Evolutionary conservation across 805 yeast species (phyloP).

Genomic region (Candida silvatica): DNA sequence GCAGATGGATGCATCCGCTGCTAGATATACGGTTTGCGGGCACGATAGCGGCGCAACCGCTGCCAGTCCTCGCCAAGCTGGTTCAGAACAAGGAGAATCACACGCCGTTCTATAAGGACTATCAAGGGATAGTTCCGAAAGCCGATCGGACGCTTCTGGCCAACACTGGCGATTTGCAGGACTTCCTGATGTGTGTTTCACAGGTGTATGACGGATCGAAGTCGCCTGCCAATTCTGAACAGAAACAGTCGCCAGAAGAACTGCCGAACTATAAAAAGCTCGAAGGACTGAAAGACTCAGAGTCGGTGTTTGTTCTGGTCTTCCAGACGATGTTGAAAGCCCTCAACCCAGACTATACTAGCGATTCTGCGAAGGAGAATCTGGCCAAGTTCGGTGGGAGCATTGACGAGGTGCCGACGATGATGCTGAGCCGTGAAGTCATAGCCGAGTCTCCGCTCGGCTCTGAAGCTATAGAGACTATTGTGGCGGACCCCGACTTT

Average conservation of each 20-base stretch:
- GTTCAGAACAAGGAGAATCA: background rate
- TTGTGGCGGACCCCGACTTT: slow-evolving; percentile 6
- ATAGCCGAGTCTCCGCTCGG: background rate
- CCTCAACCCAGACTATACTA: slow-evolving; percentile 8
- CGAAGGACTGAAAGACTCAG: slow-evolving; percentile 15
- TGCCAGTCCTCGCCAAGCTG: background rate
- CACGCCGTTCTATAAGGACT: slow-evolving; percentile 5
- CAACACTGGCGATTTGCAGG: slow-evolving; percentile 5
- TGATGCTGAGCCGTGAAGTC: slow-evolving; percentile 6
- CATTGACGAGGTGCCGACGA: slow-evolving; percentile 2
- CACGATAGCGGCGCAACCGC: too few relatives aligned
- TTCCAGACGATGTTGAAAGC: slow-evolving; percentile 12
- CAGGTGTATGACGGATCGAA: background rate
- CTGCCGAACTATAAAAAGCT: slow-evolving; percentile 3
- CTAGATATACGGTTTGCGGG: too few relatives aligned
- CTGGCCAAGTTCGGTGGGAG: slow-evolving; percentile 2
- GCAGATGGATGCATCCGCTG: too few relatives aligned
- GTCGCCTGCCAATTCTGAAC: background rate
- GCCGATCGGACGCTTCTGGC: background rate
- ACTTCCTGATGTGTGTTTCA: slow-evolving; percentile 3
- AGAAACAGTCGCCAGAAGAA: background rate
- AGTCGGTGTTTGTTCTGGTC: slow-evolving; percentile 17
- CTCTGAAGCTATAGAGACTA: background rate
- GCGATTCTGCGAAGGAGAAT: slow-evolving; percentile 2
- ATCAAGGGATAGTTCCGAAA: background rate